These are phyloP conservation scores for Mortierella sp. DNA, from an alignment of 371 early-diverging fungal species.

Conservation along the genomic window DNA sequence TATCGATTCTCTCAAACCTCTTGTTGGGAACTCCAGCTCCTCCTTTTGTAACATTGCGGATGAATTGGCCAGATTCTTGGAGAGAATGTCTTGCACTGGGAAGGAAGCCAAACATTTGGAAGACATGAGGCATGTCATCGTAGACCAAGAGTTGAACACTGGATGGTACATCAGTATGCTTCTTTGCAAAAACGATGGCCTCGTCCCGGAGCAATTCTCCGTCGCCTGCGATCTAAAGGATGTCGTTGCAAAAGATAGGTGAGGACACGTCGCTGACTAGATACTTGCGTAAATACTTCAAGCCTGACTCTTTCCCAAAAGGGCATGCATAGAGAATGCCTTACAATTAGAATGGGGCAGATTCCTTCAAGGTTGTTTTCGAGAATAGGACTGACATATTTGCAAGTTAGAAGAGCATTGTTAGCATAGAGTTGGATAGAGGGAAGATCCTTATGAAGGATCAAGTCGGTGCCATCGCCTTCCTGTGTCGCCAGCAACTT, in stretches of 20 bases:
- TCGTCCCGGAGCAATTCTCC: constrained; percentile 72
- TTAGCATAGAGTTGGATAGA: constrained; percentile 59
- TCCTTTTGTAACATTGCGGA: not conserved
- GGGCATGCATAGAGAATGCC: too few species aligned
- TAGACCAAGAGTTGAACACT: constrained; percentile 58
- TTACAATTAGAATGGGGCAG: constrained; percentile 54
- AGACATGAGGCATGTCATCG: constrained; percentile 80
- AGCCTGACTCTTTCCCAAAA: too few species aligned
- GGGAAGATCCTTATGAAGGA: constrained; percentile 39
- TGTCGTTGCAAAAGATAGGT: too few species aligned
- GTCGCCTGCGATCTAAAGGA: constrained; percentile 55
- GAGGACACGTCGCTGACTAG: too few species aligned
- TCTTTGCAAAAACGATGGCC: constrained; percentile 42
- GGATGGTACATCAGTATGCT: not conserved
- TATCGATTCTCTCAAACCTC: not conserved
- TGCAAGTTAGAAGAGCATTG: constrained; percentile 53
- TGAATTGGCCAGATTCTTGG: not conserved
- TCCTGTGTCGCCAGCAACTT: constrained; percentile 14
- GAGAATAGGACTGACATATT: constrained; percentile 58
- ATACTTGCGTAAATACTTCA: too few species aligned
- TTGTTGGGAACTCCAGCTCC: not conserved
- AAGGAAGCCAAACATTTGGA: constrained; percentile 56
- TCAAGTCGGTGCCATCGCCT: constrained; percentile 27
- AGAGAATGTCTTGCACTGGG: not conserved
- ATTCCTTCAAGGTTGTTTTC: constrained; percentile 53